Conservation (phyloP, 331 rosid genomes). For the Telfairia occidentalis region DNA sequence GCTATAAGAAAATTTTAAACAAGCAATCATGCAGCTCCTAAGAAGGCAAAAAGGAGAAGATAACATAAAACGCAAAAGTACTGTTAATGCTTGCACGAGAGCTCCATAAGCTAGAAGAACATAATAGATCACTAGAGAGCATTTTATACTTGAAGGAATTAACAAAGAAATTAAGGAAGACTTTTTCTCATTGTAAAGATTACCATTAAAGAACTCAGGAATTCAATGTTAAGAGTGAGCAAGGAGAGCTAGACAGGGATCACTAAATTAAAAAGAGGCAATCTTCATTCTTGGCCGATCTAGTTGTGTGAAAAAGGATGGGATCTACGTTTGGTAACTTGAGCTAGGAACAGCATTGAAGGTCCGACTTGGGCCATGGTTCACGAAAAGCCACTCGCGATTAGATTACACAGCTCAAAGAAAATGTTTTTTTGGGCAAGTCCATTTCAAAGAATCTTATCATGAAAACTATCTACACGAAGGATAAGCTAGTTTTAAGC, state of each 20-base stretch:
- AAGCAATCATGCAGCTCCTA: background rate
- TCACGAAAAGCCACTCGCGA: background rate
- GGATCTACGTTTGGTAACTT: background rate
- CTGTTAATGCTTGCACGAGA: background rate
- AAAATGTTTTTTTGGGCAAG: background rate
- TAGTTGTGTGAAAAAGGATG: background rate
- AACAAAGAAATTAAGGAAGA: background rate
- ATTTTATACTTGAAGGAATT: background rate
- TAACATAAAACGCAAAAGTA: background rate
- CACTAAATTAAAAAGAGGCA: background rate
- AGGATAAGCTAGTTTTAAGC: background rate
- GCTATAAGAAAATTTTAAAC: background rate
- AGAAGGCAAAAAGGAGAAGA: background rate
- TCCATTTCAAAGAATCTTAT: background rate
- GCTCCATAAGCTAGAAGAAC: background rate
- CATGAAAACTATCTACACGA: background rate
- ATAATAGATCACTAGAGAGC: background rate
- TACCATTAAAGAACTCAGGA: background rate
- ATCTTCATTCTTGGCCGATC: background rate
- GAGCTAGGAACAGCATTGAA: background rate
- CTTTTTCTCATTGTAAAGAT: background rate
- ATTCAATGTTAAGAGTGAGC: background rate
- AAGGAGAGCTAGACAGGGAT: background rate
- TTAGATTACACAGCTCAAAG: background rate
- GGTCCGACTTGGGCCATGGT: background rate